Percentiles rank a stretch among this genome's conserved stretches.
Conservation (phyloP, 2,329 filamentous ascomycete genomes). For the Penicillium sp. region DNA sequence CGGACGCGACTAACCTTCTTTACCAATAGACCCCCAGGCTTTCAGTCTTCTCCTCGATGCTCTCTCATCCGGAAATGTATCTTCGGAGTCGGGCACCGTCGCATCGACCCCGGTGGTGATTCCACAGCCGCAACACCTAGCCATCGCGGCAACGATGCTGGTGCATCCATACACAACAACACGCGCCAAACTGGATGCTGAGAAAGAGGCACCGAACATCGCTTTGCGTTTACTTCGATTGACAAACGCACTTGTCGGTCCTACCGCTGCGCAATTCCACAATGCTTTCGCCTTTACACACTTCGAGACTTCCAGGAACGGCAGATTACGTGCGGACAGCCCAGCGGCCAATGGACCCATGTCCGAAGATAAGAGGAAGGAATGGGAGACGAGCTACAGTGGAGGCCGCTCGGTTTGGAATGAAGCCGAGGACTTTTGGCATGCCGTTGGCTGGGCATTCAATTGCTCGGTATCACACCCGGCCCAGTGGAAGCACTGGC, state of each 20-base stretch:
- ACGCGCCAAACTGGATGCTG: slow-evolving; percentile 63
- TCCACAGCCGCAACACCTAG: slow-evolving; percentile 72
- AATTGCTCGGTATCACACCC: slow-evolving; percentile 78
- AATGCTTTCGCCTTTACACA: slow-evolving; percentile 70
- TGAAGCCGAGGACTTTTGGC: slow-evolving; percentile 86
- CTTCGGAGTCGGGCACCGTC: slow-evolving; percentile 17
- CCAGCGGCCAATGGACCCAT: slow-evolving; percentile 4
- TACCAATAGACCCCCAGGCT: slow-evolving; percentile 55
- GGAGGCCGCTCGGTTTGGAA: slow-evolving; percentile 69
- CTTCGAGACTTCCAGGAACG: slow-evolving; percentile 36
- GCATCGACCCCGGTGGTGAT: slow-evolving; percentile 57
- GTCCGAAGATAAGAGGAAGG: slow-evolving; percentile 51
- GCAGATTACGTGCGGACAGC: slow-evolving; percentile 27
- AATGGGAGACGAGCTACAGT: slow-evolving; percentile 62
- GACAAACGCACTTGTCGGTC: slow-evolving; percentile 66
- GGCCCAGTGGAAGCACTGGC: slow-evolving; percentile 79
- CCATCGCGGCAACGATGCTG: slow-evolving; percentile 77
- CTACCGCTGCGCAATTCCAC: slow-evolving; percentile 68
- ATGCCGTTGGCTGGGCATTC: slow-evolving; percentile 85
- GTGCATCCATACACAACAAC: slow-evolving; percentile 80
- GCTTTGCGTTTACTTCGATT: slow-evolving; percentile 72
- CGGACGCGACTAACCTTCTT: neutral
- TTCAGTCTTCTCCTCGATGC: slow-evolving; percentile 62
- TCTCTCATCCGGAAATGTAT: slow-evolving; percentile 29
- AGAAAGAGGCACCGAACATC: slow-evolving; percentile 63